Base-by-base conservation (phyloP, 495 filamentous ascomycete genomes). In the Hyaloscypha variabilis region DNA sequence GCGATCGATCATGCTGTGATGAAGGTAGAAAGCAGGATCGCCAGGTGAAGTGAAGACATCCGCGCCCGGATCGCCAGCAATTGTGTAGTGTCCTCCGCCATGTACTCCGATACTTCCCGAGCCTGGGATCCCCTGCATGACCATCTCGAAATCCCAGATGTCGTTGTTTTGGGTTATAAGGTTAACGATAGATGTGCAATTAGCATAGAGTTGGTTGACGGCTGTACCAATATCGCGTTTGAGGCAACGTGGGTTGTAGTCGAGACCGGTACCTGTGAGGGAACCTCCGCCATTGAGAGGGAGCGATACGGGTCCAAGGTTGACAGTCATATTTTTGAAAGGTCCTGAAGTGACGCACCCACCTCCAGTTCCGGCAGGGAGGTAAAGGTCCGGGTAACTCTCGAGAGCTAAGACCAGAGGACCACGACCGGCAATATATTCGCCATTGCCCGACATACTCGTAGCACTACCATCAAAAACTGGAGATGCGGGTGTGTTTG, bases 1-100 rank as follows among this genome's bases (percentile, higher is more conserved):
- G 10, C 69, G 51, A 53, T 71, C 69, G 24, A 68, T 60, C 25
- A 54, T 42, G 11, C 28, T 54, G 34, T 71, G 69, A 36, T 71
- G 66, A n/a, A 88, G 79, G 72, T 79, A 92, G 75, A 92, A 92
- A 13, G 78, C 80, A 8, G 89, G 88, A 66, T 92, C 90, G 14
- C 86, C 84, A 2, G 87, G 82, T 34, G 79, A 85, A 21, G 77
- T 79, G 65, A 79, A 89, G 36, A 85, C 68, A 72, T 90, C 87
- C 34, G 25, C 63, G 8, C 64, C 69, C 61, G 55, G 69, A 53
- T 64, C 69, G 53, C 58, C 63, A 19, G 24, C 63, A 24, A 61
- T 55, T 46, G 63, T 66, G 51, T 46, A 69, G 59, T 69, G 67
- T 24, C 67, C 53, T 21, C 53, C 53, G 28, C 53, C 30, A 46